Evolutionary conservation across 768 basidiomycete genomes (phyloP).

Genomic region (Lactarius trivialis): DNA sequence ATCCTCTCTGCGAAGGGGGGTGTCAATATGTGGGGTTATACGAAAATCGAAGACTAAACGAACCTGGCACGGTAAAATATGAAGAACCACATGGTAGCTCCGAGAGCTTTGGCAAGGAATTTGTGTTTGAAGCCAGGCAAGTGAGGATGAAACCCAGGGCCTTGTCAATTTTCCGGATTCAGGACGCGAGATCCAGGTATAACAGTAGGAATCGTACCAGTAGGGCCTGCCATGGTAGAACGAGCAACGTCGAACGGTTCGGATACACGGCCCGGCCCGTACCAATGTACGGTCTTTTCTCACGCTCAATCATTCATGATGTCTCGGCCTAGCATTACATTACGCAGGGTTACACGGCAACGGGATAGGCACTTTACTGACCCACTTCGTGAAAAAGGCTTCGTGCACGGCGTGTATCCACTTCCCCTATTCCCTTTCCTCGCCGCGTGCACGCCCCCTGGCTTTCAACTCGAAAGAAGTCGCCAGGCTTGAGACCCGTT

Average conservation of each 20-base stretch:
- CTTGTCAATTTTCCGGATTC: constrained; percentile 29
- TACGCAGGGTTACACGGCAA: too few species aligned
- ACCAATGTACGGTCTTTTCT: too few species aligned
- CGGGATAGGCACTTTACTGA: too few species aligned
- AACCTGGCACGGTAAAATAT: constrained; percentile 94
- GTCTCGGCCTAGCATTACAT: too few species aligned
- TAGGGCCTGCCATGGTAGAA: constrained; percentile 16
- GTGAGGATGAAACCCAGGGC: constrained; percentile 83
- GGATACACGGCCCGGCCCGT: constrained; percentile 4
- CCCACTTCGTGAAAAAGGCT: too few species aligned
- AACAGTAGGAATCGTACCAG: constrained; percentile 6
- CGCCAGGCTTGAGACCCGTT: too few species aligned
- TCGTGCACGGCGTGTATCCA: too few species aligned
- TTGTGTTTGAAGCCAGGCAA: constrained; percentile 70
- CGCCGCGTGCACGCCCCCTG: too few species aligned
- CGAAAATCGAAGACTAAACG: constrained; percentile 29
- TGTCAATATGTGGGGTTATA: not conserved
- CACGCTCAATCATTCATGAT: too few species aligned
- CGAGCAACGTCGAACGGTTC: not conserved
- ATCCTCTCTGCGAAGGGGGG: constrained; percentile 34
- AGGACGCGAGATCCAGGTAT: not conserved
- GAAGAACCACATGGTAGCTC: constrained; percentile 98
- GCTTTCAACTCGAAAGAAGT: too few species aligned
- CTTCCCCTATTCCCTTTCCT: too few species aligned
- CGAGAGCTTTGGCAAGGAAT: constrained; percentile 77